These are phyloP conservation scores for Tuber brumale DNA, from an alignment of 495 filamentous ascomycete species.

Conservation along the genomic window DNA sequence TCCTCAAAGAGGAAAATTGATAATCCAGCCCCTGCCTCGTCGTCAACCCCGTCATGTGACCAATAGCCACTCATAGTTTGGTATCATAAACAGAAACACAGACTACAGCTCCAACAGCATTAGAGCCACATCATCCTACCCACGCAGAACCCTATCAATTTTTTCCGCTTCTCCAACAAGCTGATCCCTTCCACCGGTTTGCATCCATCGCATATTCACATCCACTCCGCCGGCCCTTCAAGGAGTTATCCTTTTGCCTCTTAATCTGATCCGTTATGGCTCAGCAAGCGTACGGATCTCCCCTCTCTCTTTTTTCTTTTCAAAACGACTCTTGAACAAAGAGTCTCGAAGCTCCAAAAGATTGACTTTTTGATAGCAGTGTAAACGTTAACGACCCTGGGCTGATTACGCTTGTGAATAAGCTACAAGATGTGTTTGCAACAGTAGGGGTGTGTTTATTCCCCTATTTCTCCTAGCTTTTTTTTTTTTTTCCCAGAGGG, in stretches of 20 bases:
- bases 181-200: background rate
- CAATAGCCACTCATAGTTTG: background rate
- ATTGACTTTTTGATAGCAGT: slow-evolving; percentile 17
- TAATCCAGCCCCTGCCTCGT: background rate
- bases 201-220: background rate
- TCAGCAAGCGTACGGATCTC: slow-evolving; percentile 7
- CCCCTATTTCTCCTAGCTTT: slow-evolving; percentile 12
- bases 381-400: slow-evolving; percentile 76
- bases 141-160: background rate
- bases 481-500: slow-evolving; percentile 1
- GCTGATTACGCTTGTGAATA: slow-evolving; percentile 93
- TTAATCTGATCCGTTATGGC: background rate
- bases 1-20: background rate
- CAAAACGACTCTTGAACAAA: background rate
- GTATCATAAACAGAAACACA: background rate
- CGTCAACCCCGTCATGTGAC: background rate
- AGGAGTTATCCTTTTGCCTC: background rate
- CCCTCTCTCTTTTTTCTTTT: background rate
- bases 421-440: slow-evolving; percentile 98
- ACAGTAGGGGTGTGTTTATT: slow-evolving; percentile 79
- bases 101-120: background rate
- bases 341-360: background rate
- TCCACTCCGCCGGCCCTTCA: background rate
- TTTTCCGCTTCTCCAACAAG: background rate
- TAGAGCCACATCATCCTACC: background rate